Conservation (phyloP, 108 stramenopile species). For the Fragilaria crotonensis region DNA sequence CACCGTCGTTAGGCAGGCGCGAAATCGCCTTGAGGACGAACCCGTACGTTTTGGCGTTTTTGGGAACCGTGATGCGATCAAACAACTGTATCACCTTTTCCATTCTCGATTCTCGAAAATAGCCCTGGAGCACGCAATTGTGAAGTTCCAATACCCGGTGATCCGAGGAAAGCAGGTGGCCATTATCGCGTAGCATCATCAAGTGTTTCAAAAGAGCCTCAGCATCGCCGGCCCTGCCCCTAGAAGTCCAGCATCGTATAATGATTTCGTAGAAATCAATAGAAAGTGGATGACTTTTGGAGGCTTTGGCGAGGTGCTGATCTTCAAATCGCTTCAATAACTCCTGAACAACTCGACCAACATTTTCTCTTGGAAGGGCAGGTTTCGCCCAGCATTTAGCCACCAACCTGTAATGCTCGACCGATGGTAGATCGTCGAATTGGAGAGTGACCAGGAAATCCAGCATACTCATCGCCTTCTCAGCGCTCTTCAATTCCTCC, state of each 20-base stretch:
- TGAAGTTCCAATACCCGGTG: background rate
- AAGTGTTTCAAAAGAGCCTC: background rate
- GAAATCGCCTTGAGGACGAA: background rate
- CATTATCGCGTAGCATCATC: background rate
- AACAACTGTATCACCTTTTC: background rate
- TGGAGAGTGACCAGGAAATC: no score
- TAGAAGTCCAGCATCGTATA: background rate
- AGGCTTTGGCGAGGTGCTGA: background rate
- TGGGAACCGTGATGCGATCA: background rate
- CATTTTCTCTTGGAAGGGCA: no score
- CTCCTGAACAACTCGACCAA: no score
- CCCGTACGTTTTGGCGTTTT: background rate
- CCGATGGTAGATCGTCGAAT: no score
- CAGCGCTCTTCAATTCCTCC: no score
- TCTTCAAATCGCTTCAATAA: background rate
- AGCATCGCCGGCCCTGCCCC: background rate
- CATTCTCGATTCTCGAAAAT: background rate
- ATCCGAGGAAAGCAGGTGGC: background rate
- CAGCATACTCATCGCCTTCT: no score
- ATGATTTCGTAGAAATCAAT: background rate
- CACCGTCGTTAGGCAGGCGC: background rate
- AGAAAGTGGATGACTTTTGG: background rate
- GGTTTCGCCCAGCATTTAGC: no score
- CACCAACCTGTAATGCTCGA: no score
- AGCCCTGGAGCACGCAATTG: no score